These are phyloP conservation scores for Naganishia onofrii DNA, from an alignment of 768 basidiomycete genomes.

Conservation along the genomic window DNA sequence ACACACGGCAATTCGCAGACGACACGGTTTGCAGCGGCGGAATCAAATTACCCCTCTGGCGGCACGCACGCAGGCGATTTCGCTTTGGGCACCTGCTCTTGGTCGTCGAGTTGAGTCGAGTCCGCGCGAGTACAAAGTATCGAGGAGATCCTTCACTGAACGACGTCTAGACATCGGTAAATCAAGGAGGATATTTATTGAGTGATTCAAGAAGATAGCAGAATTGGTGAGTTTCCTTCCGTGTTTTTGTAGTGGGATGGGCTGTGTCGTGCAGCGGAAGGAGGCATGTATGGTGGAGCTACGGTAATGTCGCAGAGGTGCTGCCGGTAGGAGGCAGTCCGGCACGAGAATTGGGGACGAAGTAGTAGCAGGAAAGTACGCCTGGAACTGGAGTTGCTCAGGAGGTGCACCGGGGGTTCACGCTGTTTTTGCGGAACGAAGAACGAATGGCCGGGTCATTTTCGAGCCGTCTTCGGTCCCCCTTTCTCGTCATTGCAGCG, in stretches of 20 bases:
- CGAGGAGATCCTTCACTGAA: too few species aligned
- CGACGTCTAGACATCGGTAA: neutral
- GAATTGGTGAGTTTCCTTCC: neutral
- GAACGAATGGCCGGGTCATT: too few species aligned
- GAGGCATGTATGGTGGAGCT: neutral
- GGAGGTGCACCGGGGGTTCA: neutral
- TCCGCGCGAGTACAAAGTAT: too few species aligned
- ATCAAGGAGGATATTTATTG: neutral
- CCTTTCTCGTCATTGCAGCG: neutral
- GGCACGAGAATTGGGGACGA: too few species aligned
- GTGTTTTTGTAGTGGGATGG: neutral
- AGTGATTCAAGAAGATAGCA: neutral
- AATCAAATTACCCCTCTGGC: neutral
- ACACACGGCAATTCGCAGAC: neutral
- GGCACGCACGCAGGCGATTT: slow-evolving; percentile 8
- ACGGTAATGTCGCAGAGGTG: neutral
- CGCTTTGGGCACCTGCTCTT: neutral
- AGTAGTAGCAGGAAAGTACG: too few species aligned
- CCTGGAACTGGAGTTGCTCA: too few species aligned
- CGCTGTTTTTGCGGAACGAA: neutral
- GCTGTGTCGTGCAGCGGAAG: neutral
- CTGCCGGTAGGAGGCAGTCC: too few species aligned
- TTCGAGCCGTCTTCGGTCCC: neutral
- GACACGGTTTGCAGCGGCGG: neutral
- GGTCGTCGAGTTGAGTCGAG: too few species aligned